These are phyloP conservation scores for Vitis rotundifolia DNA, from an alignment of 164 flowering plant species.

Conservation along the genomic window DNA sequence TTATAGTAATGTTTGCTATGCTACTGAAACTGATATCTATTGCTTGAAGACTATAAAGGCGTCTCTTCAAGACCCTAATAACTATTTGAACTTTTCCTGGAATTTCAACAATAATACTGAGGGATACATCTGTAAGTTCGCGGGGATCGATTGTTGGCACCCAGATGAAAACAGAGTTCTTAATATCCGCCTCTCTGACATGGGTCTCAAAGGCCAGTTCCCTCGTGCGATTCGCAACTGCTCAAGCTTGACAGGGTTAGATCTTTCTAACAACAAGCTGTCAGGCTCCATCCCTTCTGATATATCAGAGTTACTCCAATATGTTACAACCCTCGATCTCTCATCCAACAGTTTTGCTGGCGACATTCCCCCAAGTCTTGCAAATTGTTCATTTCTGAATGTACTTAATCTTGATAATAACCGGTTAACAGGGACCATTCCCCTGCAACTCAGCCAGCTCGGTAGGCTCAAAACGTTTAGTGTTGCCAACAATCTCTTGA, in stretches of 20 bases:
- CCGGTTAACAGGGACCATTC: conserved; percentile 57
- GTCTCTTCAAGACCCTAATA: conserved; percentile 51
- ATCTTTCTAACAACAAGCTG: conserved; percentile 64
- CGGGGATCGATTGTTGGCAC: conserved; percentile 84
- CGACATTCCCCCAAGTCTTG: conserved; percentile 44
- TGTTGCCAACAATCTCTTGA: conserved; percentile 52
- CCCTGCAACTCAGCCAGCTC: conserved; percentile 44
- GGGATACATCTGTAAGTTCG: conserved; percentile 69
- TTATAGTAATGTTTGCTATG: conserved; percentile 22
- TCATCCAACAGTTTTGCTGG: conserved; percentile 68
- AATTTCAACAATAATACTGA: conserved; percentile 45
- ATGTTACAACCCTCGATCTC: conserved; percentile 59
- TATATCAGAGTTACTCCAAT: conserved; percentile 30
- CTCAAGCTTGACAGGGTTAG: conserved; percentile 65
- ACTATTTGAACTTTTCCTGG: conserved; percentile 48
- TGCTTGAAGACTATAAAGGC: conserved; percentile 52
- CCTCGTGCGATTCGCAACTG: conserved; percentile 60
- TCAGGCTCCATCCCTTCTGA: conserved; percentile 60
- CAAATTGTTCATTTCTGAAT: conserved; percentile 57
- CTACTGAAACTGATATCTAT: conserved; percentile 38
- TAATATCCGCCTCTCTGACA: conserved; percentile 46
- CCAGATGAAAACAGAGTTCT: conserved; percentile 64
- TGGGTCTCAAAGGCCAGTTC: conserved; percentile 70
- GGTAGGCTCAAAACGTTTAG: conserved; percentile 48
- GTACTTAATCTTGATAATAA: conserved; percentile 54